phyloP scores from a whole-genome alignment of 176 grass and related monocot species.

The Alloteropsis semialata region DNA sequence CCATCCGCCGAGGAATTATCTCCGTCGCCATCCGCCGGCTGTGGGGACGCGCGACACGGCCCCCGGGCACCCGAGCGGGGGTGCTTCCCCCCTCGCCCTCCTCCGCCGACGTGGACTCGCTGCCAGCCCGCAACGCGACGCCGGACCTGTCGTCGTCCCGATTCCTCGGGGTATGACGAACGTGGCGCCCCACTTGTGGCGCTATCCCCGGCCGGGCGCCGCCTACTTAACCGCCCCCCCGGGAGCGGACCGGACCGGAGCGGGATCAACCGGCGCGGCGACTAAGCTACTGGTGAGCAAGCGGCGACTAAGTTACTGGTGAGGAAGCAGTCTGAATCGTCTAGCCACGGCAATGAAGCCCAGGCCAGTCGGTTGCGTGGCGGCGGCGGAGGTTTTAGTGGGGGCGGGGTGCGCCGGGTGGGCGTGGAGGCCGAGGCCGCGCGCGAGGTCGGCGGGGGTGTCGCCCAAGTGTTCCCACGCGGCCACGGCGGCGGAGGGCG shows the following conservation, averaged over 20 bases:
- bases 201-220: not conserved
- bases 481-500: not conserved
- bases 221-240: constrained; percentile 29
- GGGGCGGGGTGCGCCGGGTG: constrained; percentile 6
- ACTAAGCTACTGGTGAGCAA: not conserved
- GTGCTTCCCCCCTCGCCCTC: not conserved
- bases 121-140: constrained; percentile 36
- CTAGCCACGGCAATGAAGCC: constrained; percentile 30
- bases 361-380: not conserved
- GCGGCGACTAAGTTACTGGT: not conserved
- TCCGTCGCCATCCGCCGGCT: constrained; percentile 21
- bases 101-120: constrained; percentile 13
- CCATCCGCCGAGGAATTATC: constrained; percentile 4
- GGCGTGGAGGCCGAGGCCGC: constrained; percentile 29
- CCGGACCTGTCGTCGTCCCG: constrained; percentile 12
- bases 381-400: constrained; percentile 12
- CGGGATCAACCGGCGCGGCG: not conserved
- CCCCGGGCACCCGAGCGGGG: not conserved
- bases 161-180: constrained; percentile 20
- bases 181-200: constrained; percentile 25
- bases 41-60: not conserved
- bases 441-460: not conserved
- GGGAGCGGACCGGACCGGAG: no score
- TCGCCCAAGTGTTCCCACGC: constrained; percentile 20
- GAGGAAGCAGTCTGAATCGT: not conserved